These are phyloP conservation scores for Smallanthus sonchifolius DNA, from an alignment of 129 eudicot genomes.

Conservation along the genomic window DNA sequence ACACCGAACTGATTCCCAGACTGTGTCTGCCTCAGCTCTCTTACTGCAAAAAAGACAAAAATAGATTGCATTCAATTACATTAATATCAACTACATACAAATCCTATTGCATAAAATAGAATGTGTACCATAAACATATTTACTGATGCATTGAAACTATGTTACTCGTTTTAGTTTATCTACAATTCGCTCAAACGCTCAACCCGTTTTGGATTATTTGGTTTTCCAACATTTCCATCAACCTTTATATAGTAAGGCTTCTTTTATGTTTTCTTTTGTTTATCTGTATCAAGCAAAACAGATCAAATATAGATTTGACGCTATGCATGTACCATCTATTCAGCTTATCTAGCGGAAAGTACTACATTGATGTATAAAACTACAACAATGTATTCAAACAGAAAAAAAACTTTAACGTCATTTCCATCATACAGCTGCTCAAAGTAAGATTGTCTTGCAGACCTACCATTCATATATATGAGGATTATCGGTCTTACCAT, in stretches of 20 bases:
- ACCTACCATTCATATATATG: conserved; percentile 53
- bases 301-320: background rate
- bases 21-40: conserved; percentile 41
- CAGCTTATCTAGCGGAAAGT: background rate
- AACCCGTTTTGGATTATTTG: background rate
- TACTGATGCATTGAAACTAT: background rate
- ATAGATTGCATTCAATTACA: background rate
- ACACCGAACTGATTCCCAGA: conserved; percentile 29
- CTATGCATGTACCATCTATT: background rate
- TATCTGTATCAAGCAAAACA: background rate
- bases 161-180: background rate
- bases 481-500: conserved; percentile 32
- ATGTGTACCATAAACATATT: background rate
- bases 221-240: background rate
- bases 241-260: background rate
- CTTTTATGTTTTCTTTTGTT: background rate
- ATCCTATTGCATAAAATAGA: background rate
- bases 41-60: conserved; percentile 29
- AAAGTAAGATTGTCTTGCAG: conserved; percentile 39
- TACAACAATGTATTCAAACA: background rate
- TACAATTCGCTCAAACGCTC: background rate
- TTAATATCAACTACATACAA: background rate
- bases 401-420: conserved; percentile 28
- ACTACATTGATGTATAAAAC: background rate
- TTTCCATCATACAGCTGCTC: conserved; percentile 50